Evolutionary conservation across 129 eudicot genomes (phyloP), one percentile per base, ranked within the genome.

Genomic region (Smallanthus sonchifolius): DNA sequence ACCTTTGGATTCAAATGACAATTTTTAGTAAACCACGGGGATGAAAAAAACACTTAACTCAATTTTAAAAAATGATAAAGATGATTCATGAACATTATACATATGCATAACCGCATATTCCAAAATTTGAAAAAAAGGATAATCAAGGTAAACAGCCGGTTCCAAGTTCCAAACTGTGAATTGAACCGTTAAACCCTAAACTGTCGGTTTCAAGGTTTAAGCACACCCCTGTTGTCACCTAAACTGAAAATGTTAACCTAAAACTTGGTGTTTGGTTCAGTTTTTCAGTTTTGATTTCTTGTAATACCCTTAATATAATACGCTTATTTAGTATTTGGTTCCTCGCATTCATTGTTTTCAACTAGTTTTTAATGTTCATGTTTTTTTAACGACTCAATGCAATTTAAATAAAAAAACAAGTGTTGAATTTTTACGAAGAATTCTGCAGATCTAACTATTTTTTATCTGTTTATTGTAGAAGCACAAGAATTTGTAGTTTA

Each of bases 401-500:
- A 24, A 24, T 1, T 24, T 24, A 24, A 55, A 63, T 63, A 5
- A 63, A 63, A 47, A 47, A 63, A 63, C 32, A 36, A 37, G 4
- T 34, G 43, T 36, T 32, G 11, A 2, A 1, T 24, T 14, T 56
- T 9, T 56, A 56, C 7, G 13, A 62, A 34, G 40, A 30, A 32
- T 30, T 1, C 24, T 14, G 42, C 35, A 44, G 24, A 37, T 64
- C 47, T 64, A 64, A 64, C 47, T 36, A 9, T n/a, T 15, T 56
- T 44, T 13, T 52, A 34, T 77, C 37, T 75, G 17, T 76, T 39
- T 66, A 38, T 59, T 60, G 69, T 69, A 77, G 80, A 16, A 34
- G 80, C 49, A n/a, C 63, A 77, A 20, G 81, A 35, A 69, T 45
- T 28, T 77, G 69, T 69, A 68, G 75, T 57, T 32, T 77, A 75